Conservation (phyloP, 1,284 basidiomycete genomes). For the Chalciporus sp. region DNA sequence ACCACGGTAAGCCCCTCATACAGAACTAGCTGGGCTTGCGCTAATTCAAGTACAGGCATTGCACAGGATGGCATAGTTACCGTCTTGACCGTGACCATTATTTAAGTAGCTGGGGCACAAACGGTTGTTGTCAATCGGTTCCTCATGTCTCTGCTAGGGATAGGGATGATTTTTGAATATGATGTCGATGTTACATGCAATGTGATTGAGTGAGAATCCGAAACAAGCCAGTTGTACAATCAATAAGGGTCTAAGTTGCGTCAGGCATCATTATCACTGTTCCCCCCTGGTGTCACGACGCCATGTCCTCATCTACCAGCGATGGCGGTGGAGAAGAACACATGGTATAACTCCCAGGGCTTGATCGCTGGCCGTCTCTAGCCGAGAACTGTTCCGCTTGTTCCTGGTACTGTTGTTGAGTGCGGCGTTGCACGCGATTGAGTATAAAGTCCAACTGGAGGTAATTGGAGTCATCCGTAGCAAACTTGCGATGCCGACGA, state of each 20-base stretch:
- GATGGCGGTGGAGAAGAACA: constrained; percentile 23
- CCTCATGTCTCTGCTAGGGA: neutral
- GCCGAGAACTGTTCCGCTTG: constrained; percentile 21
- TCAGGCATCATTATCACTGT: constrained; percentile 25
- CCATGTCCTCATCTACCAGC: constrained; percentile 22
- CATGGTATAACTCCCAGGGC: constrained; percentile 33
- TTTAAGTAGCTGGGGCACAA: constrained; percentile 14
- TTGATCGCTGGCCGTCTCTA: constrained; percentile 14
- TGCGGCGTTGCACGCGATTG: constrained; percentile 69
- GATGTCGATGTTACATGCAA: constrained; percentile 21
- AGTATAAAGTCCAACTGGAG: constrained; percentile 81
- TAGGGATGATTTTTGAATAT: neutral
- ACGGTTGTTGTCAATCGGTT: neutral
- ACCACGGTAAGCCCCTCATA: constrained; percentile 21
- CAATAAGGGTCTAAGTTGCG: constrained; percentile 3
- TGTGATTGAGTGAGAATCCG: constrained; percentile 12
- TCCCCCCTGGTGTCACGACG: constrained; percentile 30
- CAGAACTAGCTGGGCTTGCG: neutral
- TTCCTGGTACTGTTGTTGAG: constrained; percentile 46
- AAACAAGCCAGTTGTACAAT: constrained; percentile 30
- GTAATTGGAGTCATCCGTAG: constrained; percentile 82
- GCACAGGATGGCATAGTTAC: constrained; percentile 49
- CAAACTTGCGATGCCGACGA: constrained; percentile 86
- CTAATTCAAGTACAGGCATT: constrained; percentile 38
- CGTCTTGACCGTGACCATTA: constrained; percentile 47